A percentile compares a stretch with the other conserved stretches of the same genome.
Evolutionary conservation across 352 stramenopile genomes (phyloP).

Genomic region (Pythium folliculosum): DNA sequence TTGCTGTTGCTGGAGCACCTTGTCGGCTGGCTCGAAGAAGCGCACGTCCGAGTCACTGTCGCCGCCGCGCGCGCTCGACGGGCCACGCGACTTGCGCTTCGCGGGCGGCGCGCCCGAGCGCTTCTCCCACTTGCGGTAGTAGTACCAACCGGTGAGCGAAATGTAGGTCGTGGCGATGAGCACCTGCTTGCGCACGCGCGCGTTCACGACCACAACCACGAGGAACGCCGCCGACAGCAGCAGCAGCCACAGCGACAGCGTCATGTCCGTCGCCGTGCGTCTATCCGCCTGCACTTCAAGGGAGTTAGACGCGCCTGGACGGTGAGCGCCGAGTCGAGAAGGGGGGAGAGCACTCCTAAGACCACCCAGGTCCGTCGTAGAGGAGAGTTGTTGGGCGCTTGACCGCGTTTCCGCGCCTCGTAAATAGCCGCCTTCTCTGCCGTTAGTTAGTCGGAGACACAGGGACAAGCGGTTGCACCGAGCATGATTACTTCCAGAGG

Average conservation of each 20-base stretch:
- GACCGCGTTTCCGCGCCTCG: too few species aligned
- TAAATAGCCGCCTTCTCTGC: neutral
- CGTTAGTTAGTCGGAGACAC: neutral
- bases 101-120: slow-evolving; percentile 29
- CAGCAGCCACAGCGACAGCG: slow-evolving; percentile 40
- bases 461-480: slow-evolving; percentile 11
- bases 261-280: slow-evolving; percentile 25
- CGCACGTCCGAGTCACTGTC: slow-evolving; percentile 20
- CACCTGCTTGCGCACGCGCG: slow-evolving; percentile 55
- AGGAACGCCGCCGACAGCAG: slow-evolving; percentile 43
- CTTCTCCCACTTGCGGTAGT: slow-evolving; percentile 80
- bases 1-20: slow-evolving; percentile 17
- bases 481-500: slow-evolving; percentile 10
- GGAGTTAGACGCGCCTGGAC: too few species aligned
- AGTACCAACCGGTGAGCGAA: slow-evolving; percentile 84
- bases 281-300: neutral
- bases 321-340: too few species aligned
- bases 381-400: too few species aligned
- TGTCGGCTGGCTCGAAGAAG: slow-evolving; percentile 28
- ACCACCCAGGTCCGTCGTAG: too few species aligned
- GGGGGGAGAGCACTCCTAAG: too few species aligned
- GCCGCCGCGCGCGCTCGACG: slow-evolving; percentile 6
- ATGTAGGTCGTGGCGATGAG: slow-evolving; percentile 79
- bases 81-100: slow-evolving; percentile 19
- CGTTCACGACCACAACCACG: slow-evolving; percentile 43